Percentiles rank a stretch among this genome's conserved stretches.
Evolutionary conservation across 257 asterid species (phyloP).

Genomic region (Forsythia suspensa): DNA sequence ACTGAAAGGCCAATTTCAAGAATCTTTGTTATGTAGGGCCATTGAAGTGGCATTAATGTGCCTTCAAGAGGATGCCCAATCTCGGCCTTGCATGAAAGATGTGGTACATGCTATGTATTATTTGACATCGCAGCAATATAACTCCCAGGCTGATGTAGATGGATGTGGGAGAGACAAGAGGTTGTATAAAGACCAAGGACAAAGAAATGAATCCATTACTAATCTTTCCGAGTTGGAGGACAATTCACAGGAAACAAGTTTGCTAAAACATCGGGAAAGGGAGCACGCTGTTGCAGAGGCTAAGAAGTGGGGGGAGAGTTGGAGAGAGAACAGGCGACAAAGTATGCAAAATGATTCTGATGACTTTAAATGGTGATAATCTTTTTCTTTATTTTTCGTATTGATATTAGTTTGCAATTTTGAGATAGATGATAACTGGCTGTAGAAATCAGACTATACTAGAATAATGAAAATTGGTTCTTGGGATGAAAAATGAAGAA

Average conservation of each 20-base stretch:
- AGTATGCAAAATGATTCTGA: conserved; percentile 15
- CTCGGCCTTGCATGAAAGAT: conserved; percentile 38
- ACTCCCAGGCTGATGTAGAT: background rate
- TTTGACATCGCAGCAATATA: conserved; percentile 18
- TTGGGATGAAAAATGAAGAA: too few species aligned
- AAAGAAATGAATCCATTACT: background rate
- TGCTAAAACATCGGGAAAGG: conserved; percentile 31
- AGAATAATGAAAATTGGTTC: too few species aligned
- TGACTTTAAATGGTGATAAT: conserved; percentile 13
- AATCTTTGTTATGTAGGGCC: conserved; percentile 23
- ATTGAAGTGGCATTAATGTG: conserved; percentile 43
- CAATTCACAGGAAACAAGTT: background rate
- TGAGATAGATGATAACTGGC: background rate
- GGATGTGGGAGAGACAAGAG: conserved; percentile 11
- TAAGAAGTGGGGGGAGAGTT: conserved; percentile 52
- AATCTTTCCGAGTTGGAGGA: background rate
- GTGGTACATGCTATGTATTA: conserved; percentile 30
- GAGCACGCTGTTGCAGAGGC: conserved; percentile 55
- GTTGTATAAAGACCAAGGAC: background rate
- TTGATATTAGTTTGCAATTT: background rate
- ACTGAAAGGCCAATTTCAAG: conserved; percentile 32
- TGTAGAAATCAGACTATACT: too few species aligned
- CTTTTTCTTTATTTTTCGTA: background rate
- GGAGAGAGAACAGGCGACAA: conserved; percentile 37
- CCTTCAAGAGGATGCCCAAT: conserved; percentile 21